phyloP scores from a whole-genome alignment of 805 yeast genomes.

The Candida manassasensis region DNA sequence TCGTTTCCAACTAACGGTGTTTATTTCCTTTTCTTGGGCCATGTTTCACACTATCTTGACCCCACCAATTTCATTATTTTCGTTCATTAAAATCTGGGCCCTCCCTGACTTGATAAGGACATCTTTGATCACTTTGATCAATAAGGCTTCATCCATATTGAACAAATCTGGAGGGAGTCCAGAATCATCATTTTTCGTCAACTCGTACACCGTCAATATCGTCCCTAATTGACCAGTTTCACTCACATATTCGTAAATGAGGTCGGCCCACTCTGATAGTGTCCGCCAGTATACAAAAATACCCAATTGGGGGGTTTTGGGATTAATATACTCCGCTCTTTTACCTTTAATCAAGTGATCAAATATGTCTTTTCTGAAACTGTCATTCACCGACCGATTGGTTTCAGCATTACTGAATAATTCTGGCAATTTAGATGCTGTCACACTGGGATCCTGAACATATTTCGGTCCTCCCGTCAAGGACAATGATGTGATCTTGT shows the following conservation, averaged over 20 bases:
- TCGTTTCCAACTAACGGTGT: too few relatives aligned
- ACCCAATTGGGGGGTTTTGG: constrained; percentile 61
- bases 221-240: constrained; percentile 72
- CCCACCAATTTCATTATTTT: constrained; percentile 57
- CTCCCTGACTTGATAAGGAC: constrained; percentile 61
- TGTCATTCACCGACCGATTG: constrained; percentile 49
- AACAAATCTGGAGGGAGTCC: constrained; percentile 53
- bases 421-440: constrained; percentile 19
- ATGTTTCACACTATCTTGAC: constrained; percentile 57
- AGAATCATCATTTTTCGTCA: constrained; percentile 59
- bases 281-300: constrained; percentile 59
- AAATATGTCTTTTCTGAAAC: constrained; percentile 54
- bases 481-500: constrained; percentile 35
- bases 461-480: constrained; percentile 25
- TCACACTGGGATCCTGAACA: constrained; percentile 20
- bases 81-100: constrained; percentile 69
- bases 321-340: constrained; percentile 52
- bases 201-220: constrained; percentile 78
- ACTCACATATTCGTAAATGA: constrained; percentile 41
- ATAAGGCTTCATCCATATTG: constrained; percentile 53
- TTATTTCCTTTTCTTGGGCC: too few relatives aligned
- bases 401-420: constrained; percentile 51
- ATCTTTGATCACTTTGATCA: constrained; percentile 49
- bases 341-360: constrained; percentile 49
- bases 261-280: constrained; percentile 37